A percentile compares a stretch with the other conserved stretches of the same genome.
Evolutionary conservation across 805 yeast genomes (phyloP).

Genomic region (Cyberlindnera xishuangbannaensis): DNA sequence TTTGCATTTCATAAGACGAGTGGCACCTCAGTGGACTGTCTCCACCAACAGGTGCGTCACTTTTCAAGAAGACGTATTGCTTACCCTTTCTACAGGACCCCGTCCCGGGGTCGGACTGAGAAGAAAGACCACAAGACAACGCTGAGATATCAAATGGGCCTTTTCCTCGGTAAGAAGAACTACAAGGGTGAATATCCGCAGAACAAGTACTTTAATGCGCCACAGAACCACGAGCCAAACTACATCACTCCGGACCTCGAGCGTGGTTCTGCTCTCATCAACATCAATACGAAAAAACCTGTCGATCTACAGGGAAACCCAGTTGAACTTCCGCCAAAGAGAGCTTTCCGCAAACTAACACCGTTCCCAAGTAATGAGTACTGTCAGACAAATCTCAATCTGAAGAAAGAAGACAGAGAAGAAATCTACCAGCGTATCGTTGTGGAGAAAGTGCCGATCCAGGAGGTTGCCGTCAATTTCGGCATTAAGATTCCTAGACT

Average conservation of each 20-base stretch:
- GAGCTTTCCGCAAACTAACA: constrained; percentile 32
- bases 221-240: constrained; percentile 64
- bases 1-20: too few relatives aligned
- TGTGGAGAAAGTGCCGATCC: constrained; percentile 50
- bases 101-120: constrained; percentile 35
- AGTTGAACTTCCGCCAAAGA: constrained; percentile 8
- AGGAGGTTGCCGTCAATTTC: constrained; percentile 69
- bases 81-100: constrained; percentile 46
- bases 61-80: constrained; percentile 48
- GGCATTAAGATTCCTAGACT: constrained; percentile 81
- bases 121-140: constrained; percentile 42
- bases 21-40: too few relatives aligned
- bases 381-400: constrained; percentile 59
- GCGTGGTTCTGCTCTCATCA: constrained; percentile 31
- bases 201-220: constrained; percentile 69
- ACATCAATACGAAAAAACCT: constrained; percentile 29
- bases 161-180: constrained; percentile 79
- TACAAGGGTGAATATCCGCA: constrained; percentile 73
- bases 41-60: constrained; percentile 41
- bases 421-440: constrained; percentile 53
- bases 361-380: constrained; percentile 80
- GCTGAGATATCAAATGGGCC: constrained; percentile 58
- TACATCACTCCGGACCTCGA: constrained; percentile 57
- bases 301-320: constrained; percentile 20
- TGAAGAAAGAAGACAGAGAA: constrained; percentile 54